Conservation (phyloP, 805 yeast genomes). For the Candida pseudofarinosa region DNA sequence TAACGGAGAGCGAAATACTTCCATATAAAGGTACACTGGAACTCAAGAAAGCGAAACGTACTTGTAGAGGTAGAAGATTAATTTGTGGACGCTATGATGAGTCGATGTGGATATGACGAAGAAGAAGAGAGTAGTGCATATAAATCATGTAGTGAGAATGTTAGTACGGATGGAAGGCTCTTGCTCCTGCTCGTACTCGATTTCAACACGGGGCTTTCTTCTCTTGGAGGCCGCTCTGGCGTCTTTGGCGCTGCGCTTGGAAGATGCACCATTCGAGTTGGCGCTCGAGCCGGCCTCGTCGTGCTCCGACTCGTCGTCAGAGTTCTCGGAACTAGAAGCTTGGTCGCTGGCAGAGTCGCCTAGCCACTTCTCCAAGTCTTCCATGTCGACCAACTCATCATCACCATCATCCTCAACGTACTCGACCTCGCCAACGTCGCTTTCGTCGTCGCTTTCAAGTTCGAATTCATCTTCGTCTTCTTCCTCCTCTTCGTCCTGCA, state of each 20-base stretch:
- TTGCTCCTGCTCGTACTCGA: slow-evolving; percentile 78
- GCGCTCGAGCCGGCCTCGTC: slow-evolving; percentile 30
- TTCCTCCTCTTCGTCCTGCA: slow-evolving; percentile 57
- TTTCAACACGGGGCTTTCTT: slow-evolving; percentile 72
- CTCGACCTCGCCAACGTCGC: slow-evolving; percentile 74
- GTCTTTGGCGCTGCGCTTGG: slow-evolving; percentile 26
- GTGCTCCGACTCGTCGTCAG: slow-evolving; percentile 26
- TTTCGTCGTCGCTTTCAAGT: slow-evolving; percentile 43
- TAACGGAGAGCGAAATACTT: too few species aligned
- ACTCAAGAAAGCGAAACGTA: too few species aligned
- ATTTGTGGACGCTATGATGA: too few species aligned
- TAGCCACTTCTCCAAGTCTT: slow-evolving; percentile 88
- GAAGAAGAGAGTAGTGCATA: too few species aligned
- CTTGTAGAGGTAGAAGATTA: too few species aligned
- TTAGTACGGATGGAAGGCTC: slow-evolving; percentile 29
- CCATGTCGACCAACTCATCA: slow-evolving; percentile 86
- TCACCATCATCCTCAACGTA: slow-evolving; percentile 89
- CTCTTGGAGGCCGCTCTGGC: slow-evolving; percentile 40
- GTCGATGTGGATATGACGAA: too few species aligned
- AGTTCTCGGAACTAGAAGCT: slow-evolving; percentile 33
- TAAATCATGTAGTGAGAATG: slow-evolving; percentile 19
- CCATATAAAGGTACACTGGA: too few species aligned
- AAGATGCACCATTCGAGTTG: slow-evolving; percentile 15
- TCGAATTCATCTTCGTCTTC: slow-evolving; percentile 53
- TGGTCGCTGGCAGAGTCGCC: slow-evolving; percentile 37